A percentile compares a stretch with the other conserved stretches of the same genome.
phyloP scores from a whole-genome alignment of 2,329 filamentous ascomycete genomes.

The Ceratocystis papillata region DNA sequence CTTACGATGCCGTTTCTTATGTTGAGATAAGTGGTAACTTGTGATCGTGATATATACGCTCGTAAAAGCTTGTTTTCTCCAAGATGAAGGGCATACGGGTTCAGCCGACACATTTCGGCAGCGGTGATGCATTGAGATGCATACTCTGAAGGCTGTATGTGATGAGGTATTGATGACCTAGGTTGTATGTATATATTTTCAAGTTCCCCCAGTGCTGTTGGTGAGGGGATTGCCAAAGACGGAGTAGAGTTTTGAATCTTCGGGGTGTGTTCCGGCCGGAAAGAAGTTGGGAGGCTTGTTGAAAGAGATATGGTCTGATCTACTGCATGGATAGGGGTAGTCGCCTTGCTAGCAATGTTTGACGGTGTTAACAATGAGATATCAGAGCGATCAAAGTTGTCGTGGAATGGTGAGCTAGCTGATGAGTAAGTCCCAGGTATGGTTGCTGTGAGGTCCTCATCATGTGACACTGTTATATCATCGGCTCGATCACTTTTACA shows the following conservation, averaged over 20 bases:
- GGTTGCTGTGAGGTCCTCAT: slow-evolving; percentile 1
- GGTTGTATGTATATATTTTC: slow-evolving; percentile 34
- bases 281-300: neutral
- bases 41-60: slow-evolving; percentile 70
- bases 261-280: neutral
- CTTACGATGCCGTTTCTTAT: slow-evolving; percentile 89
- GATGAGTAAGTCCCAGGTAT: slow-evolving; percentile 13
- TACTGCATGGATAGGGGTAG: slow-evolving; percentile 43
- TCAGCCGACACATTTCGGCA: slow-evolving; percentile 78
- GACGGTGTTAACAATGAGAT: slow-evolving; percentile 42
- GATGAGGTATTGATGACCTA: slow-evolving; percentile 71
- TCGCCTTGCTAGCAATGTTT: slow-evolving; percentile 51
- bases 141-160: slow-evolving; percentile 63
- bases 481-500: neutral
- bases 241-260: slow-evolving; percentile 1
- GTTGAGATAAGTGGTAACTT: slow-evolving; percentile 92
- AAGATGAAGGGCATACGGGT: slow-evolving; percentile 76
- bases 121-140: slow-evolving; percentile 85
- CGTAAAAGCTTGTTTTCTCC: slow-evolving; percentile 74
- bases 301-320: slow-evolving; percentile 27
- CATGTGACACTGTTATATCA: neutral
- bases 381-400: slow-evolving; percentile 45
- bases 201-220: neutral
- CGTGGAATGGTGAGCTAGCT: slow-evolving; percentile 36
- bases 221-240: neutral